A percentile compares a stretch with the other conserved stretches of the same genome.
phyloP scores from a whole-genome alignment of 1,139 yeast species.

The Protomyces macrosporus region DNA sequence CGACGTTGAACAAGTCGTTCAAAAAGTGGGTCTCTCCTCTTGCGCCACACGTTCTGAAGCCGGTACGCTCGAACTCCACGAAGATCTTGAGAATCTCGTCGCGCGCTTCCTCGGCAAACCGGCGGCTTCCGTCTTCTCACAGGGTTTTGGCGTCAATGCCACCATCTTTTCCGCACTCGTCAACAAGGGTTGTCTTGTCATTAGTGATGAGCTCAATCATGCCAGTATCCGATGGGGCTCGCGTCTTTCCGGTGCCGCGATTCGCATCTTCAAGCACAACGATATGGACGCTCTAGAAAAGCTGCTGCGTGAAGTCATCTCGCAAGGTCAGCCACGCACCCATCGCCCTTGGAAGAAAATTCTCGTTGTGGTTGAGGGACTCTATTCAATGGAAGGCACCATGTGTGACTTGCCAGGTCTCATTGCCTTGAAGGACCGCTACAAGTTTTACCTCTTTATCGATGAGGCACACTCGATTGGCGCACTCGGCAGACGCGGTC shows the following conservation, averaged over 20 bases:
- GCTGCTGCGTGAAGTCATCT: constrained; percentile 75
- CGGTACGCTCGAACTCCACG: constrained; percentile 75
- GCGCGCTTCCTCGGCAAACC: constrained; percentile 91
- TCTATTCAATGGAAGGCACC: constrained; percentile 97
- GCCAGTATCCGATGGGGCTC: constrained; percentile 95
- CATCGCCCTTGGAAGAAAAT: constrained; percentile 98
- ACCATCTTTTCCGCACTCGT: constrained; percentile 76
- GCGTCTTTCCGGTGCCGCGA: constrained; percentile 86
- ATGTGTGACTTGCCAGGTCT: constrained; percentile 78
- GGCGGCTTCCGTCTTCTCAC: constrained; percentile 76
- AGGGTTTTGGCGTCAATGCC: constrained; percentile 98
- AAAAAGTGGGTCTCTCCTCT: constrained; percentile 66
- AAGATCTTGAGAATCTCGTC: constrained; percentile 65
- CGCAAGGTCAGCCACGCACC: constrained; percentile 93
- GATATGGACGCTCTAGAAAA: constrained; percentile 70
- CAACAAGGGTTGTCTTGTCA: constrained; percentile 81
- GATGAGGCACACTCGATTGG: constrained; percentile 99
- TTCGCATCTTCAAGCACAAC: constrained; percentile 87
- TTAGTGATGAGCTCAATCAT: constrained; percentile 91
- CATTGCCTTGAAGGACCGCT: constrained; percentile 70
- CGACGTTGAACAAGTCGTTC: constrained; percentile 57
- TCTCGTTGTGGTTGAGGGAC: constrained; percentile 87
- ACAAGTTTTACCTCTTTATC: constrained; percentile 82
- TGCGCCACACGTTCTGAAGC: constrained; percentile 70
- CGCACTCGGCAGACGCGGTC: constrained; percentile 89